Conservation (phyloP, 352 stramenopile species). For the Phytophthora tubulina region DNA sequence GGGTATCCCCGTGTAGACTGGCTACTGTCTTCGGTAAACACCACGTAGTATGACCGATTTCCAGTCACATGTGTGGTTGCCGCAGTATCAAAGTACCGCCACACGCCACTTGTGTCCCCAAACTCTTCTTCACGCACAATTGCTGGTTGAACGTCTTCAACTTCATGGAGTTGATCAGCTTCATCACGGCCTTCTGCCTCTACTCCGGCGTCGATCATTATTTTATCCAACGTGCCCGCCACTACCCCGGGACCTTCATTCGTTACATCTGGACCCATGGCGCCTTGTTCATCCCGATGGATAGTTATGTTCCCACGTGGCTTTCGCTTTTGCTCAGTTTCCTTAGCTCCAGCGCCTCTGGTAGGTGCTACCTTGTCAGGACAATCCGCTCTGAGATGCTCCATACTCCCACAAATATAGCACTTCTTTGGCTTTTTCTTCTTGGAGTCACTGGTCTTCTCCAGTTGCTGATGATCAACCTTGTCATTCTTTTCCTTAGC, state of each 20-base stretch:
- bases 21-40: background rate
- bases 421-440: background rate
- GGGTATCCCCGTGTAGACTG: background rate
- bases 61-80: slow-evolving; percentile 3
- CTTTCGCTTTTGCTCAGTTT: no score
- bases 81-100: slow-evolving; percentile 9
- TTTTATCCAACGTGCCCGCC: background rate
- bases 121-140: background rate
- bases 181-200: background rate
- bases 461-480: background rate
- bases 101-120: background rate
- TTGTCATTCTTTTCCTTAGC: background rate
- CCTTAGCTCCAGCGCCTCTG: no score
- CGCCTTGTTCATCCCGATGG: no score
- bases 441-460: background rate
- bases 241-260: background rate
- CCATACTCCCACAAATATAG: no score
- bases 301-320: no score
- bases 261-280: no score
- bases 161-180: background rate
- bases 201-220: background rate
- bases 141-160: background rate
- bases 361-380: no score
- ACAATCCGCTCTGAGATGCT: no score
- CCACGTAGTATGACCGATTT: background rate